Percentiles rank a stretch among this genome's conserved stretches.
Evolutionary conservation across 2,329 filamentous ascomycete species (phyloP).

Genomic region (Ophiostoma montium): DNA sequence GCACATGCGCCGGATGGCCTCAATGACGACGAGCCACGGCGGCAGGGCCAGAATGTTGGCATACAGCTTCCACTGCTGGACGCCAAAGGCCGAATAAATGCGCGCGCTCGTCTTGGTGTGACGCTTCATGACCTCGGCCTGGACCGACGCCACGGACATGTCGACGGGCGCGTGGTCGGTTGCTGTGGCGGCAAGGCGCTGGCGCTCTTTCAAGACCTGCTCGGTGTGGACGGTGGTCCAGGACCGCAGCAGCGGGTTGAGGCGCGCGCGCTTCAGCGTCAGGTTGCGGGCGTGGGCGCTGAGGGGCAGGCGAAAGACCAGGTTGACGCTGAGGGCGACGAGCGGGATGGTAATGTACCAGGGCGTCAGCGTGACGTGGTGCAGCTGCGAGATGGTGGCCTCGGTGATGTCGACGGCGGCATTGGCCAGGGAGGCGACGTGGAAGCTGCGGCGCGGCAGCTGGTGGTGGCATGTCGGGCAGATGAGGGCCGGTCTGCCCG

Average conservation of each 20-base stretch:
- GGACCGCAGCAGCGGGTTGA: conserved; percentile 20
- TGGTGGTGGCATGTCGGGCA: not conserved
- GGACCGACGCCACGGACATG: not conserved
- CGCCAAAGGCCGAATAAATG: conserved; percentile 22
- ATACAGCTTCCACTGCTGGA: conserved; percentile 34
- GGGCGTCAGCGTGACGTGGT: conserved; percentile 29
- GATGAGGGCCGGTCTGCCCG: not conserved
- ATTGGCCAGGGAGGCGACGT: conserved; percentile 13
- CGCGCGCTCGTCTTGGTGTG: conserved; percentile 13
- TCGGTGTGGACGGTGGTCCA: conserved; percentile 20
- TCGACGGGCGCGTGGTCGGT: not conserved
- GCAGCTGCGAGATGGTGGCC: conserved; percentile 28
- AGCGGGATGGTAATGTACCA: conserved; percentile 42
- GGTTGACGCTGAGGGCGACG: conserved; percentile 26
- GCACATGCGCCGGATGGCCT: conserved; percentile 34
- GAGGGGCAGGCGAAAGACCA: conserved; percentile 32
- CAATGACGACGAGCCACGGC: conserved; percentile 36
- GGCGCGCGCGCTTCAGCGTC: conserved; percentile 17
- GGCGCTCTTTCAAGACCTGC: conserved; percentile 12
- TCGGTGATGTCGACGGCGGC: conserved; percentile 25
- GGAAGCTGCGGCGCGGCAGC: conserved; percentile 1
- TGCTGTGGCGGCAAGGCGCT: conserved; percentile 5
- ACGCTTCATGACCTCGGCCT: conserved; percentile 18
- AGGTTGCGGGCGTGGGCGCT: conserved; percentile 25
- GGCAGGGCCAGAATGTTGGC: conserved; percentile 27